These are phyloP conservation scores for Durusdinium trenchii DNA, from an alignment of 73 alveolate species.

Conservation along the genomic window DNA sequence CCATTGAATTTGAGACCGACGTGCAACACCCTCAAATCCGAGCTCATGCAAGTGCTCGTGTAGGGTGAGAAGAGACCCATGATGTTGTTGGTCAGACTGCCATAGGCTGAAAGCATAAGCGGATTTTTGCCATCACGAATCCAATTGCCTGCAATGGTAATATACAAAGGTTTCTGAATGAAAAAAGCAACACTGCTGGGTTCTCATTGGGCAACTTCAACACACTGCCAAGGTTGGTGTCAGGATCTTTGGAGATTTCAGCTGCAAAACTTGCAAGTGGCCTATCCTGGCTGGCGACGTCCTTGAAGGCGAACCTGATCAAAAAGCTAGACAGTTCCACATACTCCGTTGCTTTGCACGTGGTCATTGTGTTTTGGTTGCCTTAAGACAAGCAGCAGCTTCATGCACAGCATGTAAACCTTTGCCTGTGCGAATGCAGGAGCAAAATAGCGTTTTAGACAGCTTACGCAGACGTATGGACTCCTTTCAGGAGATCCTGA, in stretches of 20 bases:
- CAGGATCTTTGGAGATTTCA: slow-evolving; percentile 75
- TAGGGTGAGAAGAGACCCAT: too few species aligned
- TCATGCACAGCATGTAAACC: not conserved
- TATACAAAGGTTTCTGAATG: too few species aligned
- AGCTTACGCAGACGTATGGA: slow-evolving; percentile 39
- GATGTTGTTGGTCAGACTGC: too few species aligned
- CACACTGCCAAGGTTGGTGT: slow-evolving; percentile 51
- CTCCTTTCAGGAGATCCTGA: slow-evolving; percentile 2
- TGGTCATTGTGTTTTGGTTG: not conserved
- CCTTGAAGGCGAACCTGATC: slow-evolving; percentile 39
- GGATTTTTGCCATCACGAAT: too few species aligned
- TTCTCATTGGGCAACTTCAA: too few species aligned
- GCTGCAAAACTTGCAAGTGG: slow-evolving; percentile 60
- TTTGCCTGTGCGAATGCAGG: not conserved
- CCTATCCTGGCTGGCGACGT: slow-evolving; percentile 72
- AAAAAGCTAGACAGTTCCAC: not conserved
- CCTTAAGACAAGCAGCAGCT: not conserved
- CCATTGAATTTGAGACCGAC: slow-evolving; percentile 65
- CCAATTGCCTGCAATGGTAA: too few species aligned
- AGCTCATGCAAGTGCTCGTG: too few species aligned
- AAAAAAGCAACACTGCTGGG: too few species aligned
- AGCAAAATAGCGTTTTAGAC: slow-evolving; percentile 68
- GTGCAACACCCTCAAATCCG: slow-evolving; percentile 26
- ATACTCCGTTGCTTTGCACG: not conserved
- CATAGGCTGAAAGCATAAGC: too few species aligned